Evolutionary conservation across 805 yeast species (phyloP).

Genomic region (Ogataea saltuana): DNA sequence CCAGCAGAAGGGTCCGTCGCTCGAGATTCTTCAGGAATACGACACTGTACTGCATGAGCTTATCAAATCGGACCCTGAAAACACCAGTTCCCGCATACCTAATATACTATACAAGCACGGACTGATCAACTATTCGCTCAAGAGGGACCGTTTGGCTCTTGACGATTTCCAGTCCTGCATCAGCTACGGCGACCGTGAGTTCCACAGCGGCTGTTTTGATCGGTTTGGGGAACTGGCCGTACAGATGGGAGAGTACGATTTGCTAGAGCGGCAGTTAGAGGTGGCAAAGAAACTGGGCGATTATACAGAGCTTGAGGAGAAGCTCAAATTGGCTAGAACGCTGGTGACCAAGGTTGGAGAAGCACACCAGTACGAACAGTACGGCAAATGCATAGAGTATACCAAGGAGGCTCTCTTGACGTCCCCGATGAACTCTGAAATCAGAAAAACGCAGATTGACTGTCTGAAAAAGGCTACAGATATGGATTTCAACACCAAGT

Average conservation of each 20-base stretch:
- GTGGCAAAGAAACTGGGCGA: not conserved
- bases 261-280: no score
- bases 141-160: slow-evolving; percentile 54
- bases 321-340: slow-evolving; percentile 1
- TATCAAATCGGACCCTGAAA: slow-evolving; percentile 12
- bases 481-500: slow-evolving; percentile 22
- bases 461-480: slow-evolving; percentile 23
- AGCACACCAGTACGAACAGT: slow-evolving; percentile 13
- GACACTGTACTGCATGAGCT: slow-evolving; percentile 27
- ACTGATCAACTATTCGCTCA: slow-evolving; percentile 56
- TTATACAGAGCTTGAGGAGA: not conserved
- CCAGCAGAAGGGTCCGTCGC: slow-evolving; percentile 30
- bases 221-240: slow-evolving; percentile 50
- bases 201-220: slow-evolving; percentile 48
- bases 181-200: slow-evolving; percentile 34
- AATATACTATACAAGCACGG: slow-evolving; percentile 61
- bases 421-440: slow-evolving; percentile 45
- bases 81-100: slow-evolving; percentile 30
- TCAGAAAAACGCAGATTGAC: slow-evolving; percentile 37
- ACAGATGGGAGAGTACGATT: slow-evolving; percentile 52
- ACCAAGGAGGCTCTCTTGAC: slow-evolving; percentile 39
- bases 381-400: slow-evolving; percentile 31
- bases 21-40: slow-evolving; percentile 33
- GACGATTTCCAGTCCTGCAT: slow-evolving; percentile 51
- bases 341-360: slow-evolving; percentile 1